These are phyloP conservation scores for Neonectria magnoliae DNA, from an alignment of 2,329 filamentous ascomycete genomes.

Conservation along the genomic window DNA sequence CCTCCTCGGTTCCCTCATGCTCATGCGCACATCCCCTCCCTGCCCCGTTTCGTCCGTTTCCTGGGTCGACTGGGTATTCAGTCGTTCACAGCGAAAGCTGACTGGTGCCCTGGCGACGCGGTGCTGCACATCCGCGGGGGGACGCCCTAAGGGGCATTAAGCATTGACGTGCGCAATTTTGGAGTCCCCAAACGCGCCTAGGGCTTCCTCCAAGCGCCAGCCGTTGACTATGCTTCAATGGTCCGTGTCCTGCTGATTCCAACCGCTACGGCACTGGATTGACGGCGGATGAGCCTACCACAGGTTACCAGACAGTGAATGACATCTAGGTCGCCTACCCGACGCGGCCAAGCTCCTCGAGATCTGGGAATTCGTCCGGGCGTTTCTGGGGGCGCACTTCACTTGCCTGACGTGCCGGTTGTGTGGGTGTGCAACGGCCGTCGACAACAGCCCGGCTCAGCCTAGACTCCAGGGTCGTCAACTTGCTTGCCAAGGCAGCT, in stretches of 20 bases:
- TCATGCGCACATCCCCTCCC: conserved; percentile 29
- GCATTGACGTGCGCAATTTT: conserved; percentile 42
- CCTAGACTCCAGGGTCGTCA: conserved; percentile 19
- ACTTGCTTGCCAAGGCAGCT: conserved; percentile 23
- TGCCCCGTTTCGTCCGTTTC: conserved; percentile 18
- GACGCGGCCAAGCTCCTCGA: conserved; percentile 11
- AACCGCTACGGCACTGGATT: conserved; percentile 3
- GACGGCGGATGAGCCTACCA: conserved; percentile 2
- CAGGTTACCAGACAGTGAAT: neutral
- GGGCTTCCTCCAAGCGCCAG: conserved; percentile 34
- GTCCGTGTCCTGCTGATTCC: conserved; percentile 17
- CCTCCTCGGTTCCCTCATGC: conserved; percentile 29
- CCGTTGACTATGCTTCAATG: conserved; percentile 20
- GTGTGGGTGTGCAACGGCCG: conserved; percentile 30
- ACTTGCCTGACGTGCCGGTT: conserved; percentile 19
- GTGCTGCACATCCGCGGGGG: conserved; percentile 23
- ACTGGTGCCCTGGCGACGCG: conserved; percentile 26
- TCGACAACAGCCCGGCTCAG: conserved; percentile 29
- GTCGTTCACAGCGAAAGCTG: conserved; percentile 17
- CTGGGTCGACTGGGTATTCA: conserved; percentile 5
- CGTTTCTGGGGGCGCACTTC: conserved; percentile 12
- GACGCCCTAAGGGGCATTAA: conserved; percentile 31
- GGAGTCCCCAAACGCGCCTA: conserved; percentile 36
- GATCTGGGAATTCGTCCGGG: conserved; percentile 21
- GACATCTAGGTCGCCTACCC: neutral